phyloP scores from a whole-genome alignment of 768 basidiomycete genomes.

The Termitomyces sp. region DNA sequence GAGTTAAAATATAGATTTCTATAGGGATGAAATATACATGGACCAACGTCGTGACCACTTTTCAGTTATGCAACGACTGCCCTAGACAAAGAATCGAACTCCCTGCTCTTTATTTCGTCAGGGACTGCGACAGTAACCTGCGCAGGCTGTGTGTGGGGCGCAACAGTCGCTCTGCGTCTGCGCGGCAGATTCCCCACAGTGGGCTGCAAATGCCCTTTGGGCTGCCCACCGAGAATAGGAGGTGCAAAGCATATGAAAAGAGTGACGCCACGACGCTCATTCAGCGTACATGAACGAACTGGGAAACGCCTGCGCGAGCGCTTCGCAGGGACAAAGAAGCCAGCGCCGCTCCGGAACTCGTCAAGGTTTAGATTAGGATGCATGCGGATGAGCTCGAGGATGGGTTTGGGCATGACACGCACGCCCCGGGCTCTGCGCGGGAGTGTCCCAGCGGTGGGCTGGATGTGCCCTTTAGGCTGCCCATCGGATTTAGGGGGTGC shows the following conservation, averaged over 20 bases:
- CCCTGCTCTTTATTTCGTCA: not conserved
- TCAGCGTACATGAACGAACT: not conserved
- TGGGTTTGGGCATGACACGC: not conserved
- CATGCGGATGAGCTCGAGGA: not conserved
- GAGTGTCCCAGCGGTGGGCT: not conserved
- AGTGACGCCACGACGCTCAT: constrained; percentile 6
- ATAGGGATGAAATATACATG: not conserved
- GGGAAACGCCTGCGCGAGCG: not conserved
- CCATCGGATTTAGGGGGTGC: constrained; percentile 1
- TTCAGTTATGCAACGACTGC: not conserved
- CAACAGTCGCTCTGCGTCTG: not conserved
- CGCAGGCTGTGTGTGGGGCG: not conserved
- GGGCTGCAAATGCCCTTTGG: constrained; percentile 8
- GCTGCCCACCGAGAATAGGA: constrained; percentile 5
- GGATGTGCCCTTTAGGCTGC: constrained; percentile 3
- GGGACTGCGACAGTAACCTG: not conserved
- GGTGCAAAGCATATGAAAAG: constrained; percentile 3
- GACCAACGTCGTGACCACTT: not conserved
- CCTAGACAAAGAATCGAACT: not conserved
- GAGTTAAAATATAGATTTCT: not conserved
- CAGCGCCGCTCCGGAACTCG: not conserved
- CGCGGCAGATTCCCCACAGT: constrained; percentile 3
- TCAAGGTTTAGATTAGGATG: not conserved
- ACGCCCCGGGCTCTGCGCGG: not conserved
- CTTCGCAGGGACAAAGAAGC: not conserved